Conservation (phyloP, 805 yeast species). For the Hemisphaericaspora nanyangensis region DNA sequence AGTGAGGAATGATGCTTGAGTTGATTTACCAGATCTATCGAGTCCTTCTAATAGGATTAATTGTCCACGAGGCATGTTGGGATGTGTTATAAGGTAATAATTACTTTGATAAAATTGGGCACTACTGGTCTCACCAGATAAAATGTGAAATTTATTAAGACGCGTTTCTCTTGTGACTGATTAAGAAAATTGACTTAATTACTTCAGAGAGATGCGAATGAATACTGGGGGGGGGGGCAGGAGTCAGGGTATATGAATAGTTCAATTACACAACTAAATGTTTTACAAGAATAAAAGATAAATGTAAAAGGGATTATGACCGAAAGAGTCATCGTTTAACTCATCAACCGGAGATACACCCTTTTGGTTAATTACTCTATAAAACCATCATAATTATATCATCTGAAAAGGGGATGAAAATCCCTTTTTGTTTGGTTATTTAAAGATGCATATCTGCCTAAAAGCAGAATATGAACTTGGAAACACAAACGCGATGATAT, state of each 20-base stretch:
- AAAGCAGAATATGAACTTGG: constrained; percentile 8
- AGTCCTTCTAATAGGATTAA: constrained; percentile 86
- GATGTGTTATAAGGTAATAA: background rate
- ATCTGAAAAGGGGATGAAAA: constrained; percentile 1
- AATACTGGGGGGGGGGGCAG: no score
- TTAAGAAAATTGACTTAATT: no score
- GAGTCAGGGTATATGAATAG: no score
- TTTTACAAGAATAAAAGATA: no score
- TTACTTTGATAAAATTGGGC: no score
- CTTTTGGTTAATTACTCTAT: constrained; percentile 16
- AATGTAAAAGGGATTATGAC: constrained; percentile 48
- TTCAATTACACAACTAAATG: no score
- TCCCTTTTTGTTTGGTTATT: constrained; percentile 2
- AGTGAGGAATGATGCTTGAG: constrained; percentile 53
- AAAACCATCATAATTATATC: constrained; percentile 9
- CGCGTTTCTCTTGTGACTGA: no score
- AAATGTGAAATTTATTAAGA: no score
- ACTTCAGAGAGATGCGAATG: no score
- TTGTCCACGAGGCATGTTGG: constrained; percentile 49
- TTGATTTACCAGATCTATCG: constrained; percentile 92
- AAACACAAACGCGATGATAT: constrained; percentile 1
- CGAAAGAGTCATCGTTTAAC: constrained; percentile 42
- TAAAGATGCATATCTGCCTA: constrained; percentile 2
- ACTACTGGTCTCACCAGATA: no score
- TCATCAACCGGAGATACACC: constrained; percentile 55